phyloP scores from a whole-genome alignment of 1,284 basidiomycete species.

The Termitomyces sp. region DNA sequence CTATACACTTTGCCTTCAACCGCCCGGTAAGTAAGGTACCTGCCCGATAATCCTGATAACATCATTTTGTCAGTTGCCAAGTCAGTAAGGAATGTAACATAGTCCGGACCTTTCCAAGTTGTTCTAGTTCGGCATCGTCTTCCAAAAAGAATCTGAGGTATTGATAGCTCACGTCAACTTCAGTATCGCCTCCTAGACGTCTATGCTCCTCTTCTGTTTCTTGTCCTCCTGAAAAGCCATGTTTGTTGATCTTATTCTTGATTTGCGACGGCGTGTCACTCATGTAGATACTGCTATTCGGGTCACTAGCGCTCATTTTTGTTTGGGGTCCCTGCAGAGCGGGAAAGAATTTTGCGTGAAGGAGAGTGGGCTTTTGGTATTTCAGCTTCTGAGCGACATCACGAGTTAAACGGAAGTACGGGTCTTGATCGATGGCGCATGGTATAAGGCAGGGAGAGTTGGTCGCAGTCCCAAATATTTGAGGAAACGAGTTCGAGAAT shows the following conservation, averaged over 20 bases:
- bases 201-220: constrained; percentile 95
- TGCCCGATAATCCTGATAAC: constrained; percentile 78
- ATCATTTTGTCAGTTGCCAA: not conserved
- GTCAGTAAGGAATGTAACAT: not conserved
- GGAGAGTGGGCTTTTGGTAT: constrained; percentile 90
- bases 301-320: constrained; percentile 97
- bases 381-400: constrained; percentile 93
- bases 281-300: constrained; percentile 93
- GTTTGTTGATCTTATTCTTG: constrained; percentile 96
- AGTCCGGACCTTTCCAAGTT: constrained; percentile 64
- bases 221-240: constrained; percentile 86
- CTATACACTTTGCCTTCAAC: constrained; percentile 89
- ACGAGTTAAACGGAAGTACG: constrained; percentile 96
- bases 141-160: constrained; percentile 97
- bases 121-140: constrained; percentile 83
- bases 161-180: constrained; percentile 96
- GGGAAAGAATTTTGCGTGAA: constrained; percentile 98
- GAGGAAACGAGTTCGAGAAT: constrained; percentile 98
- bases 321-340: constrained; percentile 96
- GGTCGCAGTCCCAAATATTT: constrained; percentile 86
- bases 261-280: constrained; percentile 90
- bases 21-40: constrained; percentile 89
- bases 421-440: constrained; percentile 97
- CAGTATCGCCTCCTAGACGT: constrained; percentile 84
- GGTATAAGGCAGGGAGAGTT: constrained; percentile 95